Evolutionary conservation across 129 eudicot genomes (phyloP).

Genomic region (Tanacetum coccineum): DNA sequence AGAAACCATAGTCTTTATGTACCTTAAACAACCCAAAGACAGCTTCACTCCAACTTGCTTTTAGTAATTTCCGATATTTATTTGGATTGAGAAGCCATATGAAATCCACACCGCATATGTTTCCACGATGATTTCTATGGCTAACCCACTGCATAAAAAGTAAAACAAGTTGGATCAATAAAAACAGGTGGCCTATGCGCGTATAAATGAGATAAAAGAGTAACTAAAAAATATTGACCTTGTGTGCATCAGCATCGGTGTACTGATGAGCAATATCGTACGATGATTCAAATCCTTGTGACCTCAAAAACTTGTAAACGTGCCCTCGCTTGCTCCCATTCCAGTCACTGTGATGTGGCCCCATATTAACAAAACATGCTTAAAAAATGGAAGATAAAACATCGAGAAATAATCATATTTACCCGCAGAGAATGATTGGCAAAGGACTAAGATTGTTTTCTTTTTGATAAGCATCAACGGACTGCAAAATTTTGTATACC

Average conservation of each 20-base stretch:
- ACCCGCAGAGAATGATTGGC: slow-evolving; percentile 97
- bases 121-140: slow-evolving; percentile 96
- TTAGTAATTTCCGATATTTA: slow-evolving; percentile 71
- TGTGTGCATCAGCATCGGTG: slow-evolving; percentile 92
- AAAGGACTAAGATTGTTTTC: slow-evolving; percentile 81
- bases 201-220: not conserved
- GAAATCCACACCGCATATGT: slow-evolving; percentile 97
- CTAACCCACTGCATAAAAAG: slow-evolving; percentile 76
- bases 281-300: slow-evolving; percentile 96
- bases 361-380: not conserved
- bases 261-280: slow-evolving; percentile 97
- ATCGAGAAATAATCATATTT: slow-evolving; percentile 13
- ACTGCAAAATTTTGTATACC: slow-evolving; percentile 89
- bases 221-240: slow-evolving; percentile 37
- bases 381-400: not conserved
- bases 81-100: slow-evolving; percentile 99
- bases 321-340: slow-evolving; percentile 97
- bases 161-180: not conserved
- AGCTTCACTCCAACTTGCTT: slow-evolving; percentile 93
- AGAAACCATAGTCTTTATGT: not conserved
- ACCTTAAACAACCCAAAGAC: slow-evolving; percentile 95
- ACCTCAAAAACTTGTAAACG: slow-evolving; percentile 81
- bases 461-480: slow-evolving; percentile 79
- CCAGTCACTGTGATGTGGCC: slow-evolving; percentile 63
- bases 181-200: not conserved